Conservation (phyloP, 1,139 yeast genomes). For the Pichia sp. region DNA sequence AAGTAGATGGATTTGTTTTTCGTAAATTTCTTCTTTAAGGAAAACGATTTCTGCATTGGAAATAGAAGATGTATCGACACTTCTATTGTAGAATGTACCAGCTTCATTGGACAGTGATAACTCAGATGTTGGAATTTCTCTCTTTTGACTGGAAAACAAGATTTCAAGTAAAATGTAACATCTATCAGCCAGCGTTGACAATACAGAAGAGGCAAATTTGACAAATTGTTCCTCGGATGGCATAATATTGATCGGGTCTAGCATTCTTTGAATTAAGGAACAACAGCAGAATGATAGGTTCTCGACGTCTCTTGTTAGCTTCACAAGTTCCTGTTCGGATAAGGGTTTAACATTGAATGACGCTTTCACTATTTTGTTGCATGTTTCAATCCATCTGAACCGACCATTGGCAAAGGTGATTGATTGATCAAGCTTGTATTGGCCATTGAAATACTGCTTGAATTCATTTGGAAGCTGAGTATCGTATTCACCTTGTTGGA, state of each 20-base stretch:
- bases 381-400: conserved; percentile 24
- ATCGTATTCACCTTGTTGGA: conserved; percentile 52
- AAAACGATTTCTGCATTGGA: conserved; percentile 13
- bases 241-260: conserved; percentile 19
- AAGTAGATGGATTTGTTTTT: conserved; percentile 22
- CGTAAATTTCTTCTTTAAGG: conserved; percentile 12
- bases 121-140: background rate
- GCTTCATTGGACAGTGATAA: background rate
- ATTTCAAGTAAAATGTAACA: conserved; percentile 21
- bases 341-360: conserved; percentile 15
- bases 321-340: conserved; percentile 7
- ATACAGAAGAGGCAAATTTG: conserved; percentile 18
- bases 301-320: conserved; percentile 16
- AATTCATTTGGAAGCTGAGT: conserved; percentile 45
- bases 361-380: conserved; percentile 20
- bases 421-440: conserved; percentile 19
- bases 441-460: conserved; percentile 13
- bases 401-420: conserved; percentile 26
- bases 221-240: conserved; percentile 21
- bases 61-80: conserved; percentile 17
- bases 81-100: background rate
- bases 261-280: conserved; percentile 20
- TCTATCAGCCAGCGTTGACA: conserved; percentile 23
- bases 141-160: conserved; percentile 10
- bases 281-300: conserved; percentile 21